Evolutionary conservation across 257 asterid genomes (phyloP).

Genomic region (Nicotiana knightiana): DNA sequence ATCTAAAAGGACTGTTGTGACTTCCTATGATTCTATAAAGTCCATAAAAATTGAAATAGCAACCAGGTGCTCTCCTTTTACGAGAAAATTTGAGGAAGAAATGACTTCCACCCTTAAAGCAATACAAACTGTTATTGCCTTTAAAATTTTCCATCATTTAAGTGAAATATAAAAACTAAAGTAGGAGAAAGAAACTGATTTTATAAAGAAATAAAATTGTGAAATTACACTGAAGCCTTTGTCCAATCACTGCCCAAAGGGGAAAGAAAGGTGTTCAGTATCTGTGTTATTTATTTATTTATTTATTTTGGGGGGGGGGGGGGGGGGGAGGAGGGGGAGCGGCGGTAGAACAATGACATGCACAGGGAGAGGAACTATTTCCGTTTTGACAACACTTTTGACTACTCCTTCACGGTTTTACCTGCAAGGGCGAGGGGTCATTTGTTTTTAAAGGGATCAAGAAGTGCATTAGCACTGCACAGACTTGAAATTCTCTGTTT

Average conservation of each 20-base stretch:
- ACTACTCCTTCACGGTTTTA: too few relatives aligned
- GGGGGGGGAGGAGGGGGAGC: not conserved
- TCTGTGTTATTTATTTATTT: too few relatives aligned
- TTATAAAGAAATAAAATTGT: not conserved
- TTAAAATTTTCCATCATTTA: not conserved
- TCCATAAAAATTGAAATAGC: not conserved
- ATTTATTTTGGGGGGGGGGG: not conserved
- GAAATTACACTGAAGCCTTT: not conserved
- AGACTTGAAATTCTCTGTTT: constrained; percentile 8
- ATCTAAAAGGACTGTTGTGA: not conserved
- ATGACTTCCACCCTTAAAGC: not conserved
- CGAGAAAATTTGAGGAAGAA: not conserved
- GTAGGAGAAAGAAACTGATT: not conserved
- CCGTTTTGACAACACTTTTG: not conserved
- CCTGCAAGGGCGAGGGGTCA: not conserved
- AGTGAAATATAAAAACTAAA: not conserved
- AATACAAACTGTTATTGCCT: not conserved
- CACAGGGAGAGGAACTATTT: not conserved
- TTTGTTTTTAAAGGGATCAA: not conserved
- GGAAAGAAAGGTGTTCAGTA: not conserved
- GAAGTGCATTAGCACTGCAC: not conserved
- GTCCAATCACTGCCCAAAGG: not conserved
- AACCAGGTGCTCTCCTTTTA: not conserved
- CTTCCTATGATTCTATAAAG: not conserved
- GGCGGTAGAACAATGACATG: not conserved